Evolutionary conservation across 352 stramenopile genomes (phyloP).

Genomic region (Plasmopara muralis): DNA sequence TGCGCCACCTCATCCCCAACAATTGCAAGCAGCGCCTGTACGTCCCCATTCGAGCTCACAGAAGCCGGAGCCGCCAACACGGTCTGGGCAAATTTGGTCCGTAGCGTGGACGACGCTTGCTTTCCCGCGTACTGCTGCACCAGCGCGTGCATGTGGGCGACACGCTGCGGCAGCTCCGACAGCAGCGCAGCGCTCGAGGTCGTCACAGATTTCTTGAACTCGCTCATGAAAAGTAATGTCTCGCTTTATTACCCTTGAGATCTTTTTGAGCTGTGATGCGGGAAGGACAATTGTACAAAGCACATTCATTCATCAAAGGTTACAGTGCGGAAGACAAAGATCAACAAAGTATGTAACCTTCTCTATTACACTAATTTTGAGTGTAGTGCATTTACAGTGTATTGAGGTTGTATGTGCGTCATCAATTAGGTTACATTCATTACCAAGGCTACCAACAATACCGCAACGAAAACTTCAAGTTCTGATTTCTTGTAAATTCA

Average conservation of each 20-base stretch:
- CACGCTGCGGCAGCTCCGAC: conserved; percentile 39
- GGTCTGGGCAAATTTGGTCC: conserved; percentile 29
- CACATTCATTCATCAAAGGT: neutral
- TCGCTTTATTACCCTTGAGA: conserved; percentile 14
- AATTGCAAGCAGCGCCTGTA: conserved; percentile 33
- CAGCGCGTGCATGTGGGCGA: conserved; percentile 37
- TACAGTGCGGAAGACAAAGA: no score
- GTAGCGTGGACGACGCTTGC: conserved; percentile 36
- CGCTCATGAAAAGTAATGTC: conserved; percentile 32
- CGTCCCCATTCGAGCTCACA: conserved; percentile 34
- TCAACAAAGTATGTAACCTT: no score
- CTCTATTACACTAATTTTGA: neutral
- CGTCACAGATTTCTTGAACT: conserved; percentile 38
- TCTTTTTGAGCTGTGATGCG: conserved; percentile 29
- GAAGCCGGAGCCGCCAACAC: conserved; percentile 24
- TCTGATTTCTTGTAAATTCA: neutral
- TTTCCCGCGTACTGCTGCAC: conserved; percentile 39
- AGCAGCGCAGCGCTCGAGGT: conserved; percentile 36
- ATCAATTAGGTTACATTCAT: no score
- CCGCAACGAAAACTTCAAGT: neutral
- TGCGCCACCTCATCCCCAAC: conserved; percentile 53
- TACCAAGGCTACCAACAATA: no score
- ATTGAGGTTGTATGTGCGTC: no score
- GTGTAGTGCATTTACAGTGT: no score
- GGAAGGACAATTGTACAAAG: conserved; percentile 13